A percentile compares a stretch with the other conserved stretches of the same genome.
These are phyloP conservation scores for Solanum chmielewskii DNA, from an alignment of 257 asterid species.

Conservation along the genomic window DNA sequence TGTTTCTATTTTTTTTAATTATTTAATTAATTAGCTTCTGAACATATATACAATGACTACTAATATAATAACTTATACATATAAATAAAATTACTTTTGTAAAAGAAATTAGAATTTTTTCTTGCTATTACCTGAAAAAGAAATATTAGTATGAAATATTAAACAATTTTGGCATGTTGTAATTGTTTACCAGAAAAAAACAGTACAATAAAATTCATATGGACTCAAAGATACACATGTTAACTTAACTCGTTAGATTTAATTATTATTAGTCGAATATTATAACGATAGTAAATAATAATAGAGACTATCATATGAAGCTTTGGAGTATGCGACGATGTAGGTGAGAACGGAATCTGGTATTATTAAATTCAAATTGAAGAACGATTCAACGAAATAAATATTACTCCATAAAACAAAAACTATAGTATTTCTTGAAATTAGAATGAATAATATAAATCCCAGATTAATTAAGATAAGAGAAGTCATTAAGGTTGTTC, in stretches of 20 bases:
- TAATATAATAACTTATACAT: not conserved
- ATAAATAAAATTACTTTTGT: no score
- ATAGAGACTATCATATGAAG: not conserved
- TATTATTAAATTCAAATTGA: not conserved
- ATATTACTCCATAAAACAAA: no score
- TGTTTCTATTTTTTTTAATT: not conserved
- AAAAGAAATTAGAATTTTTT: not conserved
- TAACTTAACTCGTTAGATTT: not conserved
- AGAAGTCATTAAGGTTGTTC: not conserved
- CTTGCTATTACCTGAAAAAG: not conserved
- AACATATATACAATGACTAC: not conserved
- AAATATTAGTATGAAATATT: no score
- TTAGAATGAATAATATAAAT: no score
- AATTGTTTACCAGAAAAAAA: not conserved
- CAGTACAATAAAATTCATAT: no score
- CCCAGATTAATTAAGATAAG: not conserved
- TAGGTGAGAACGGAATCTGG: not conserved
- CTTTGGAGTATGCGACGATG: not conserved
- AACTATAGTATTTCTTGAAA: no score
- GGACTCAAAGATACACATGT: not conserved
- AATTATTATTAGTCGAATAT: no score
- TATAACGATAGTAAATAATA: no score
- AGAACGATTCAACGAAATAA: no score
- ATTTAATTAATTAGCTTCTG: not conserved
- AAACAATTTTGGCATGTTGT: not conserved